Conservation (phyloP, 2,329 filamentous ascomycete species). For the Phyllachora maydis region DNA sequence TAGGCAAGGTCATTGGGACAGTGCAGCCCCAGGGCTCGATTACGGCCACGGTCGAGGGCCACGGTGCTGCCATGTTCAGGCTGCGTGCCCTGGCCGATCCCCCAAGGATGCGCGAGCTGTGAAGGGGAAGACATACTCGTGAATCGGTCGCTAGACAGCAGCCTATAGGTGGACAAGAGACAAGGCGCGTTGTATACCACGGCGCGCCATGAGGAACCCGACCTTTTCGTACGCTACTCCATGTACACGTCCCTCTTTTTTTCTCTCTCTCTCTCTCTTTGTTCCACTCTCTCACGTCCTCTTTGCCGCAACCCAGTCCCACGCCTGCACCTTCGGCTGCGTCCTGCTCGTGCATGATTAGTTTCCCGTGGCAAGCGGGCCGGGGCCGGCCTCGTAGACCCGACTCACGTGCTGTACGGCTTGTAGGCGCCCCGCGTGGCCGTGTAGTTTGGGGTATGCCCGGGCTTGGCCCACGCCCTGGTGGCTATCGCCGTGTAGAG, state of each 20-base stretch:
- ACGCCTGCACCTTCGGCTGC: constrained; percentile 14
- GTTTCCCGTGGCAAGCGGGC: background rate
- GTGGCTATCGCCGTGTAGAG: constrained; percentile 33
- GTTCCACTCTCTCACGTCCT: constrained; percentile 7
- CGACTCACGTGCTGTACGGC: constrained; percentile 85
- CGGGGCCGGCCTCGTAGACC: too few relatives aligned
- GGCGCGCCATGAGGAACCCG: background rate
- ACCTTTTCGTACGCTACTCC: constrained; percentile 1
- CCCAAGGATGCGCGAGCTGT: constrained; percentile 22
- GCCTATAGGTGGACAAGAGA: too few relatives aligned
- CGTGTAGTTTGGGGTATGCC: constrained; percentile 56
- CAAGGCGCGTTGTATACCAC: too few relatives aligned
- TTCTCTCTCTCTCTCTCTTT: background rate
- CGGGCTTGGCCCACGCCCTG: constrained; percentile 55
- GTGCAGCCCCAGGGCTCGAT: constrained; percentile 19
- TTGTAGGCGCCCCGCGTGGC: constrained; percentile 63
- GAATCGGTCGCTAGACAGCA: too few relatives aligned
- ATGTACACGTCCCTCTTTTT: constrained; percentile 6
- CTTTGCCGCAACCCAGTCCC: constrained; percentile 12
- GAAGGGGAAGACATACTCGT: too few relatives aligned
- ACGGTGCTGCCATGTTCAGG: constrained; percentile 28
- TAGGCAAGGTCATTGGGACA: constrained; percentile 21
- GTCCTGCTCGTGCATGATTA: constrained; percentile 7
- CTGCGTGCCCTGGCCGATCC: constrained; percentile 13
- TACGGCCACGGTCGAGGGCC: constrained; percentile 19